Evolutionary conservation across 345 rosid species (phyloP), one percentile per base, ranked within the genome.

Genomic region (Gossypium thurberi): DNA sequence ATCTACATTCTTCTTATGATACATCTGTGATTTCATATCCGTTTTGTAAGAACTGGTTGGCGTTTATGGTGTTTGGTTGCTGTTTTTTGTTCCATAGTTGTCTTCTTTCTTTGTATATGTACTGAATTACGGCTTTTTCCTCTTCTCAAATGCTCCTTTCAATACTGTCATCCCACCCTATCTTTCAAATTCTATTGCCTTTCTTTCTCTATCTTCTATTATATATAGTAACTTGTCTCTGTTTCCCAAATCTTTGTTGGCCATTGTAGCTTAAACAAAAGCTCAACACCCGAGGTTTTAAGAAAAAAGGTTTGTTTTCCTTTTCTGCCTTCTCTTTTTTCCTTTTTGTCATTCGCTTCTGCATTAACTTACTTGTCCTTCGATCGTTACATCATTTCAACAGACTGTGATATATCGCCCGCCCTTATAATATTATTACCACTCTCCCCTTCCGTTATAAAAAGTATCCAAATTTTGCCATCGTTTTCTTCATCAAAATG

Each of bases 351-450:
- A 63, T 23, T 7, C 59, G 20, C 17, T 76, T 62, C 78, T 59
- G 77, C 74, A 43, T 61, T 10, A 74, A 63, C 77, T 80, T 71
- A 47, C 76, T 53, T 81, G 84, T 79, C 86, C 75, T 77, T 78
- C 74, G 50, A 72, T 56, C 78, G 86, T 81, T 82, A 82, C 74
- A 77, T 85, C 89, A 76, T 79, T 67, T 82, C 88, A 77, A 58
- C 44, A 71, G 69, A 75, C 8, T 64, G 4, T 37, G 12, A 74
- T 58, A 1, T 13, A 25, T 9, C 44, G 57, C 69, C 58, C 42
- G 40, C 40, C 7, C 40, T 33, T 33, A 1, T 33, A 33, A 20
- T 60, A 51, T 65, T 28, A 60, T 50, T 21, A 9, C 11, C 15
- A 10, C 57, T 17, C 57, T 47, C 65, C 71, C 76, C 42, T 75